A percentile compares a stretch with the other conserved stretches of the same genome.
Evolutionary conservation across 768 basidiomycete species (phyloP).

Genomic region (Naganishia vishniacii): DNA sequence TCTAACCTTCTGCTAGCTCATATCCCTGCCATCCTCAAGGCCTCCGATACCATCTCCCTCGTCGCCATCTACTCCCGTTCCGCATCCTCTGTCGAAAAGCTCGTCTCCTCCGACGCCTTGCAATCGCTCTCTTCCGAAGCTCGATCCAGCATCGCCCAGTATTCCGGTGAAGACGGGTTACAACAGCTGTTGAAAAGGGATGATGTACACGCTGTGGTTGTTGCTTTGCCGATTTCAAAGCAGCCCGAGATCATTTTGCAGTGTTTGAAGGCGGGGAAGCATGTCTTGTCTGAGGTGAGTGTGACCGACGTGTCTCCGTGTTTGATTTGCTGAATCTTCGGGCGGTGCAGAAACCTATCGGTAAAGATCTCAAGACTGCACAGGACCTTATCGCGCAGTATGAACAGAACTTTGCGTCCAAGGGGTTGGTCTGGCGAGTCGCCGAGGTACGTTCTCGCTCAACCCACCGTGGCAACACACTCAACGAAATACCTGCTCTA

Average conservation of each 20-base stretch:
- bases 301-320: not conserved
- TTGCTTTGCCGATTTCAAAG: constrained; percentile 68
- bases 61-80: constrained; percentile 79
- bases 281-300: constrained; percentile 66
- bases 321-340: not conserved
- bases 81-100: constrained; percentile 53
- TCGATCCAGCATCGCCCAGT: constrained; percentile 53
- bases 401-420: constrained; percentile 60
- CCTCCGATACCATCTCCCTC: constrained; percentile 53
- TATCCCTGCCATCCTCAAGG: constrained; percentile 66
- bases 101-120: constrained; percentile 48
- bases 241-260: constrained; percentile 66
- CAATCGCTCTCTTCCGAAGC: constrained; percentile 51
- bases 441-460: constrained; percentile 60
- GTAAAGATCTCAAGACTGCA: constrained; percentile 62
- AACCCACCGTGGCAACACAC: constrained; percentile 51
- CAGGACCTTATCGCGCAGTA: constrained; percentile 63
- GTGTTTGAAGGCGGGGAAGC: constrained; percentile 62
- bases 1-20: constrained; percentile 54
- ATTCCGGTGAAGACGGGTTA: constrained; percentile 38
- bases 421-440: constrained; percentile 70
- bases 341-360: constrained; percentile 63
- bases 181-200: constrained; percentile 57
- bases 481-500: constrained; percentile 30
- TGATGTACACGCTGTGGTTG: constrained; percentile 68